phyloP scores from a whole-genome alignment of 2,329 filamentous ascomycete species.

The Hypoxylon sp. region DNA sequence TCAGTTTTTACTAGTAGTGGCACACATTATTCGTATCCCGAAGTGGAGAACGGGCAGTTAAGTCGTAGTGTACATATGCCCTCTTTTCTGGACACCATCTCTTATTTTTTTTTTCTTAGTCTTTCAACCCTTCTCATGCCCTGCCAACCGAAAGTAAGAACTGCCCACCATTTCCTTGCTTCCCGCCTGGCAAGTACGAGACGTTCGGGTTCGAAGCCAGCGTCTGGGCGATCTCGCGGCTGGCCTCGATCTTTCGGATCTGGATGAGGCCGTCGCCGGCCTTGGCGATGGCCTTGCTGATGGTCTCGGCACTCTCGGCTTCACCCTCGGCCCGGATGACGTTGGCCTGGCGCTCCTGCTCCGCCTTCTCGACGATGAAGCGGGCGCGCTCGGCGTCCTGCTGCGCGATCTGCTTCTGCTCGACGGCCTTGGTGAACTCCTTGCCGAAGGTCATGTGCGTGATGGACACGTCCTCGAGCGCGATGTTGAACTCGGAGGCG shows the following conservation, averaged over 20 bases:
- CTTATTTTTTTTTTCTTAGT: conserved; percentile 17
- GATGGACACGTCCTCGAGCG: conserved; percentile 98
- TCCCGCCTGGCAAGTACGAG: conserved; percentile 86
- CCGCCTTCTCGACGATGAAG: conserved; percentile 98
- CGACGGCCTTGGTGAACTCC: conserved; percentile 98
- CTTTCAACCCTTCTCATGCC: conserved; percentile 50
- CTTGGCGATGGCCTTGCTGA: conserved; percentile 93
- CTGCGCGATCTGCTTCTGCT: conserved; percentile 99
- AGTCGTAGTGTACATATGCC: conserved; percentile 50
- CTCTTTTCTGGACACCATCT: conserved; percentile 19
- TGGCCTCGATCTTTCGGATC: conserved; percentile 97
- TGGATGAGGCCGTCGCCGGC: conserved; percentile 92
- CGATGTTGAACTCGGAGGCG: conserved; percentile 98
- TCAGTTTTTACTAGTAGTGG: conserved; percentile 44
- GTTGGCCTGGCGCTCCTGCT: conserved; percentile 98
- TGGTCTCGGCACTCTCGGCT: conserved; percentile 95
- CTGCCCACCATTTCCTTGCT: conserved; percentile 69
- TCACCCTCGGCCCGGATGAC: conserved; percentile 99
- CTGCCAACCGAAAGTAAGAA: conserved; percentile 68
- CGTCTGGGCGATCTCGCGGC: conserved; percentile 93
- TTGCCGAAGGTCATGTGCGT: conserved; percentile 99
- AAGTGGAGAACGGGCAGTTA: conserved; percentile 54
- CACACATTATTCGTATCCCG: conserved; percentile 54
- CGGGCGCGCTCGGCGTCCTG: conserved; percentile 97
- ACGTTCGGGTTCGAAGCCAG: conserved; percentile 94